These are phyloP conservation scores for Starmerella floricola DNA, from an alignment of 805 yeast genomes.

Conservation along the genomic window DNA sequence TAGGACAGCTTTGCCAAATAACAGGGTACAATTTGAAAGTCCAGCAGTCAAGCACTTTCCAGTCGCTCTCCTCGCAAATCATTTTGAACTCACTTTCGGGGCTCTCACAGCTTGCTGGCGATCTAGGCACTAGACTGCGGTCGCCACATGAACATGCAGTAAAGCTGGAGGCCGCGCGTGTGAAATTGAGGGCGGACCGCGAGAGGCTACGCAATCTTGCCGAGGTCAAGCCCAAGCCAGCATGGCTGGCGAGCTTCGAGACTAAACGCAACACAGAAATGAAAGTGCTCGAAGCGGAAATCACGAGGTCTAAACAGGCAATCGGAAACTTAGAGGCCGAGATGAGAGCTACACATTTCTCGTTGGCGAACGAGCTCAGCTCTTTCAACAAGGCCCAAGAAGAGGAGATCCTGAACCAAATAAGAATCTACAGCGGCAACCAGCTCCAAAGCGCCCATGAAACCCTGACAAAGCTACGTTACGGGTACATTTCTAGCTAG, in stretches of 20 bases:
- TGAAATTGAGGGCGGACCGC: slow-evolving; percentile 19
- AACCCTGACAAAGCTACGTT: slow-evolving; percentile 15
- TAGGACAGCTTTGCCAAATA: too few species aligned
- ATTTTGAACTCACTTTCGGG: neutral
- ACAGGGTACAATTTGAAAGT: too few species aligned
- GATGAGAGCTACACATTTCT: slow-evolving; percentile 28
- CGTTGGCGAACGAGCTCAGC: slow-evolving; percentile 31
- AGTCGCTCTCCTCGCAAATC: neutral
- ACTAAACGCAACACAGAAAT: slow-evolving; percentile 28
- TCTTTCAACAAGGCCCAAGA: slow-evolving; percentile 29
- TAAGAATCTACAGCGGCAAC: slow-evolving; percentile 17
- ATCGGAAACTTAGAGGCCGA: slow-evolving; percentile 26
- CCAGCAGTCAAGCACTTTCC: too few species aligned
- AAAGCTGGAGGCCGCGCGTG: slow-evolving; percentile 23
- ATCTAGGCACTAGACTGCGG: slow-evolving; percentile 22
- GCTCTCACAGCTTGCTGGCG: slow-evolving; percentile 4
- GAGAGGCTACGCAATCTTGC: slow-evolving; percentile 21
- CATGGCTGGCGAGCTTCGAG: slow-evolving; percentile 29
- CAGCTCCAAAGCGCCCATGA: slow-evolving; percentile 22
- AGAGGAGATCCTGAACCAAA: slow-evolving; percentile 23
- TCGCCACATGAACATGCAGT: slow-evolving; percentile 25
- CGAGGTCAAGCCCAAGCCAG: slow-evolving; percentile 11
- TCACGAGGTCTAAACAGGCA: slow-evolving; percentile 25
- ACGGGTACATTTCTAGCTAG: too few species aligned
- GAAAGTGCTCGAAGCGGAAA: slow-evolving; percentile 24